Percentiles rank a stretch among this genome's conserved stretches.
Conservation (phyloP, 2,329 filamentous ascomycete species). For the Emergomyces orientalis region DNA sequence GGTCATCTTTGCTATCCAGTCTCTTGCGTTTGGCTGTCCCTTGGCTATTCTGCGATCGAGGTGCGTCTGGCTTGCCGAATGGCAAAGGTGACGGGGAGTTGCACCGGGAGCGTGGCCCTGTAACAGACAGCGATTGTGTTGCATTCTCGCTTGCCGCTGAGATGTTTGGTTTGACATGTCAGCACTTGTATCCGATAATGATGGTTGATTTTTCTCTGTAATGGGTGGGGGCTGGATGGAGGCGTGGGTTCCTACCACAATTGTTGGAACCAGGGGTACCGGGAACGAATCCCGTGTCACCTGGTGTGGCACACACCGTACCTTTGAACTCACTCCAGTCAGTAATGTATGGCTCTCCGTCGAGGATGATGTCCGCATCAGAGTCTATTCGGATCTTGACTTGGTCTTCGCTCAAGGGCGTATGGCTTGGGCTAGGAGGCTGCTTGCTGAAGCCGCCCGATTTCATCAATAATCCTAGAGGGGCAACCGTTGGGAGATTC, state of each 20-base stretch:
- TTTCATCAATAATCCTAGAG: slow-evolving; percentile 58
- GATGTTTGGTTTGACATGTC: not conserved
- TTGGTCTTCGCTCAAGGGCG: slow-evolving; percentile 58
- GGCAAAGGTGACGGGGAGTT: not conserved
- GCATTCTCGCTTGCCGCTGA: not conserved
- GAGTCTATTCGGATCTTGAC: slow-evolving; percentile 56
- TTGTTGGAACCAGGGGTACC: not conserved
- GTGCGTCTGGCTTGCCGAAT: not conserved
- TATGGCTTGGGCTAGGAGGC: slow-evolving; percentile 58
- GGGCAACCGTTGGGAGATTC: slow-evolving; percentile 51
- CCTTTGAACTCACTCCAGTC: slow-evolving; percentile 11
- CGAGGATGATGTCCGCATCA: slow-evolving; percentile 35
- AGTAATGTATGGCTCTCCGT: slow-evolving; percentile 27
- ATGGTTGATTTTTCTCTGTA: not conserved
- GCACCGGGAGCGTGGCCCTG: not conserved
- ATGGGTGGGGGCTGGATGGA: too few species aligned
- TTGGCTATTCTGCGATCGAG: slow-evolving; percentile 8
- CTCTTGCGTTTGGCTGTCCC: slow-evolving; percentile 33
- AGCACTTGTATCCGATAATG: not conserved
- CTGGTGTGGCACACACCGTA: not conserved
- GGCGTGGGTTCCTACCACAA: not conserved
- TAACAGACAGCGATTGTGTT: not conserved
- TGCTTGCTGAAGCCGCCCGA: slow-evolving; percentile 53
- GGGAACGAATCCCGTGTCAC: not conserved
- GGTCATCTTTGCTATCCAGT: slow-evolving; percentile 37